These are phyloP conservation scores for Cardamine occulta DNA, from an alignment of 345 rosid species.

Conservation along the genomic window DNA sequence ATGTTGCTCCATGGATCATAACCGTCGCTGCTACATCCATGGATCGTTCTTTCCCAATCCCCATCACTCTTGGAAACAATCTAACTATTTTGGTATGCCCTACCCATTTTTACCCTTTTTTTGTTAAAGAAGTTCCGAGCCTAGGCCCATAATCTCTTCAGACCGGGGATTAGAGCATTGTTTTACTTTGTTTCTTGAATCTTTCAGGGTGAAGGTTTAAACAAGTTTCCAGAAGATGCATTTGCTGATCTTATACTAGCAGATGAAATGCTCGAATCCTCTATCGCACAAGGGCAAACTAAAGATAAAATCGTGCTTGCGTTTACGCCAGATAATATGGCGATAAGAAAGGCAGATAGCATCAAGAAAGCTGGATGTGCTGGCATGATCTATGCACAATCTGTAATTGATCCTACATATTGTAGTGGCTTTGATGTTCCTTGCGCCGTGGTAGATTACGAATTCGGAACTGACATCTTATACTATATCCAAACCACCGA, in stretches of 20 bases:
- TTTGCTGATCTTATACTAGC: constrained; percentile 37
- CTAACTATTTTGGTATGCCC: constrained; percentile 41
- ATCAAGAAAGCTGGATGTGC: constrained; percentile 43
- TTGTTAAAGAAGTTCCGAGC: neutral
- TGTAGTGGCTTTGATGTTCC: constrained; percentile 43
- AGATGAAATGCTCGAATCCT: constrained; percentile 4
- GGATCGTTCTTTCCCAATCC: constrained; percentile 52
- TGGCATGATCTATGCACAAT: constrained; percentile 45
- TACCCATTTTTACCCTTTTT: neutral
- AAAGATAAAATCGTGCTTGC: constrained; percentile 48
- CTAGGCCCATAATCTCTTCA: neutral
- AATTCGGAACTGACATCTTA: constrained; percentile 46
- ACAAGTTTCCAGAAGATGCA: constrained; percentile 37
- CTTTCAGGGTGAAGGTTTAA: constrained; percentile 42
- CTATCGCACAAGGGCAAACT: constrained; percentile 24
- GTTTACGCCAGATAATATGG: constrained; percentile 43
- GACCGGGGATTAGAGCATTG: neutral
- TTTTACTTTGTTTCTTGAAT: neutral
- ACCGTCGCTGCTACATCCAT: constrained; percentile 54
- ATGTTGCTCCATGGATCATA: constrained; percentile 61
- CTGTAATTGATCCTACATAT: constrained; percentile 49
- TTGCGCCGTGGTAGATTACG: constrained; percentile 46
- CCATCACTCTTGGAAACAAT: constrained; percentile 48
- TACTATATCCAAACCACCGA: constrained; percentile 45
- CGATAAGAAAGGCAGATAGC: constrained; percentile 43